Conservation (phyloP, 768 basidiomycete species). For the Podaxis rugospora region DNA sequence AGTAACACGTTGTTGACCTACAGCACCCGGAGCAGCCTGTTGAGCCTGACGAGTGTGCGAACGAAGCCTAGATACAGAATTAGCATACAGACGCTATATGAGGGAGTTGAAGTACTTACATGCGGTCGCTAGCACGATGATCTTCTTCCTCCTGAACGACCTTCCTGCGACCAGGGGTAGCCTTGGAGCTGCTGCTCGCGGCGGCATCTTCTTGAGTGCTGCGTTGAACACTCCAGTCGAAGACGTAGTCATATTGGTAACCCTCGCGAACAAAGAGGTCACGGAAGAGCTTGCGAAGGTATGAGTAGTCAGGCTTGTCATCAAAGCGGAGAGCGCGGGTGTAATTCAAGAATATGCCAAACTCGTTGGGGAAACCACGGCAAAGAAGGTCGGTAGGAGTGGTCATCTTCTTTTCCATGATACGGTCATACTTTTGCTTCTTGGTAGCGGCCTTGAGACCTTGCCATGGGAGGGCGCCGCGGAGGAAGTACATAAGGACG, state of each 20-base stretch:
- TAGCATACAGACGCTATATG: slow-evolving; percentile 16
- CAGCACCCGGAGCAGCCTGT: slow-evolving; percentile 48
- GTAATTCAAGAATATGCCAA: slow-evolving; percentile 99
- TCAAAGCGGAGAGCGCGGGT: slow-evolving; percentile 98
- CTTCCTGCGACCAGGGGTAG: slow-evolving; percentile 63
- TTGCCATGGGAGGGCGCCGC: slow-evolving; percentile 97
- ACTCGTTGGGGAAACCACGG: slow-evolving; percentile 99
- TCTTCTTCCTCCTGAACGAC: slow-evolving; percentile 85
- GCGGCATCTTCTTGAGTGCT: slow-evolving; percentile 62
- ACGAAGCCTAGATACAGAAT: slow-evolving; percentile 56
- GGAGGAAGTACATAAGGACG: slow-evolving; percentile 99
- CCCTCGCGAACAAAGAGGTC: slow-evolving; percentile 96
- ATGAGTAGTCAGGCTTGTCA: slow-evolving; percentile 99
- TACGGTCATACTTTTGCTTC: slow-evolving; percentile 99
- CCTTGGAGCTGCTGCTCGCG: slow-evolving; percentile 58
- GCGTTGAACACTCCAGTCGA: slow-evolving; percentile 95
- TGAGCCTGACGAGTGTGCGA: slow-evolving; percentile 84
- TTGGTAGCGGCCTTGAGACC: slow-evolving; percentile 99
- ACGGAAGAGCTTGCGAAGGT: slow-evolving; percentile 98
- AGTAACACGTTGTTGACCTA: slow-evolving; percentile 39
- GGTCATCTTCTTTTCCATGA: slow-evolving; percentile 99
- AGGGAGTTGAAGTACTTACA: slow-evolving; percentile 47
- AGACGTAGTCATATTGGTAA: slow-evolving; percentile 99
- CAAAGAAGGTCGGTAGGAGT: slow-evolving; percentile 95
- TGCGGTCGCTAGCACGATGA: slow-evolving; percentile 75